Evolutionary conservation across 176 grass and related monocot species (phyloP), one percentile per base, ranked within the genome.

Genomic region (Eremochloa ophiuroides): DNA sequence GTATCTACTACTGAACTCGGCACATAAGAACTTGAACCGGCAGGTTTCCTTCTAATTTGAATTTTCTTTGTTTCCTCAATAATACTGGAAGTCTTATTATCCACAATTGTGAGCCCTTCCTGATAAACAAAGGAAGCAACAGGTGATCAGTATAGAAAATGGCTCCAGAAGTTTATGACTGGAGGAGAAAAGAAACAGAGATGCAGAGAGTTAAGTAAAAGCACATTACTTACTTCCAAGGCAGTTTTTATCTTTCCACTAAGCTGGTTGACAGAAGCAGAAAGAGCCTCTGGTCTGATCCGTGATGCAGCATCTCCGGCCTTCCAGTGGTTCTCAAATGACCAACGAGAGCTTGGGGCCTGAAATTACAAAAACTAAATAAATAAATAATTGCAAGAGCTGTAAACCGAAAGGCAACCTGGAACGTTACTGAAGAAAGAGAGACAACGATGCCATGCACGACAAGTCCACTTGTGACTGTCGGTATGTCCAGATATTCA

Each of bases 191-290:
- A 43, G 3, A 35, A 64, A 51, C 29, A 71, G 5, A 44, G 9
- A 40, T 43, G 82, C 8, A 37, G 43, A 38, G 6, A 51, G 50
- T 10, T 48, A 73, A 53, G 23, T 48, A 33, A 84, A 27, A 66
- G 47, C 20, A 74, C 35, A 59, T 87, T 86, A 98, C 95, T 87
- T 87, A 98, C 96, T 86, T 91, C 96, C 17, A 98, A 83, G 39
- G 85, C 92, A 82, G 93, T 95, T 87, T 78, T 95, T 55, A 99
- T 88, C 80, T 85, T 99, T 63, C 93, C 96, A 87, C 96, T 75
- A 80, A 98, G 83, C 35, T 93, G 84, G 56, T 95, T 99, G 75
- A 99, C 88, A 56, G 93, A 99, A 80, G 92, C 89, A 83, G 91
- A 88, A 87, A 97, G 84, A 81, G 85, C 81, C 82, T 94, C 94